phyloP scores from a whole-genome alignment of 2,329 filamentous ascomycete species.

The Penicillium sp. region DNA sequence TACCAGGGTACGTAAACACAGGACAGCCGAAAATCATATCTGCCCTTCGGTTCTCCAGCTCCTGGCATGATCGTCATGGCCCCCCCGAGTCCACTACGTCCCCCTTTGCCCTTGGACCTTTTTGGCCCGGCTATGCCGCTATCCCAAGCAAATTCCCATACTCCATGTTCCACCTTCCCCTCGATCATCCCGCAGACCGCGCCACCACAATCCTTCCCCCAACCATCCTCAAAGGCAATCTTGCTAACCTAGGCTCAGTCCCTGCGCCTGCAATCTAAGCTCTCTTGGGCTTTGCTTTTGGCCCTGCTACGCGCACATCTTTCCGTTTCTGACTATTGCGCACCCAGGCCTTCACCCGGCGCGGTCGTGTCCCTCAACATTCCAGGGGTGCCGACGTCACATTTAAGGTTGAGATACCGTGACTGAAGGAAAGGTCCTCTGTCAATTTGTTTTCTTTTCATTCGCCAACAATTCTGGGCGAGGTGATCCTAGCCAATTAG shows the following conservation, averaged over 20 bases:
- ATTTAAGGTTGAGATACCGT: slow-evolving; percentile 15
- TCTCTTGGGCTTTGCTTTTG: slow-evolving; percentile 9
- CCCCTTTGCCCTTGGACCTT: neutral
- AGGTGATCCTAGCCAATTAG: neutral
- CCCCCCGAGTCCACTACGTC: slow-evolving; percentile 6
- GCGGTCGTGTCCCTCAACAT: slow-evolving; percentile 14
- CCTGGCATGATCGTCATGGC: slow-evolving; percentile 29
- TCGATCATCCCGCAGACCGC: slow-evolving; percentile 21
- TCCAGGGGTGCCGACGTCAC: slow-evolving; percentile 18
- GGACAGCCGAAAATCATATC: slow-evolving; percentile 16
- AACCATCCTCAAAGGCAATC: slow-evolving; percentile 14
- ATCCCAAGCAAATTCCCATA: neutral
- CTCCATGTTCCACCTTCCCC: neutral
- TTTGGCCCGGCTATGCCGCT: neutral
- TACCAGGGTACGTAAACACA: slow-evolving; percentile 21
- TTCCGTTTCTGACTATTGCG: neutral
- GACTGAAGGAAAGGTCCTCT: slow-evolving; percentile 10
- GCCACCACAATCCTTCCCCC: slow-evolving; percentile 22
- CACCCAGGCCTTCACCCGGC: slow-evolving; percentile 15
- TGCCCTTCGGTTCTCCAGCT: neutral
- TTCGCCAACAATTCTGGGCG: neutral
- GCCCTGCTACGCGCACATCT: slow-evolving; percentile 3
- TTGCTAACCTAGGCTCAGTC: slow-evolving; percentile 18
- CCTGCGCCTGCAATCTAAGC: neutral
- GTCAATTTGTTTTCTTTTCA: neutral